Conservation (phyloP, 768 basidiomycete genomes). For the Peribolospora kevripleyi region DNA sequence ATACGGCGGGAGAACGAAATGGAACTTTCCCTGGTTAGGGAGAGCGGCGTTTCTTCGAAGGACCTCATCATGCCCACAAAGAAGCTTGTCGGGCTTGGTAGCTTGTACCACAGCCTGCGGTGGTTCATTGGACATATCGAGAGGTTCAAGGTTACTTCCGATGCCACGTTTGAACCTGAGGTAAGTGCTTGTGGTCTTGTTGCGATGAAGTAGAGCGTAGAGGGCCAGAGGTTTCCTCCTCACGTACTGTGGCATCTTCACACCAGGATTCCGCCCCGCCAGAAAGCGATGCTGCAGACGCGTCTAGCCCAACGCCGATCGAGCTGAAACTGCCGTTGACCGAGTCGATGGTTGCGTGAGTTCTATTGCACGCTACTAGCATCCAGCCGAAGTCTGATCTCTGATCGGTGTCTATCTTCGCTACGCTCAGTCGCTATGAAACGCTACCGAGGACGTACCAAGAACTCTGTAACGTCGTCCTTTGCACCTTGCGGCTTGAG, state of each 20-base stretch:
- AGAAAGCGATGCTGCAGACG: too few species aligned
- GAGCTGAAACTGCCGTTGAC: conserved; percentile 51
- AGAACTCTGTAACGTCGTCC: conserved; percentile 60
- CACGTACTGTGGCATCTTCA: too few species aligned
- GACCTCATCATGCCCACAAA: conserved; percentile 48
- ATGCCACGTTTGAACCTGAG: conserved; percentile 20
- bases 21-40: conserved; percentile 42
- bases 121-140: conserved; percentile 44
- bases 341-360: conserved; percentile 68
- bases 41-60: conserved; percentile 29
- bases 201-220: background rate
- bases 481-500: conserved; percentile 70
- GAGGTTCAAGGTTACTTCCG: conserved; percentile 37
- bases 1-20: conserved; percentile 55
- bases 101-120: conserved; percentile 67
- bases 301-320: conserved; percentile 8
- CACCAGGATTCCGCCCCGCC: too few species aligned
- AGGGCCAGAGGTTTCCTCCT: too few species aligned
- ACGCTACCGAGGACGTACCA: conserved; percentile 73
- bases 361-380: conserved; percentile 8
- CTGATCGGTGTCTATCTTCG: background rate
- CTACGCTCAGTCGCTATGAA: conserved; percentile 49
- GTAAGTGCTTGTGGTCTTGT: background rate
- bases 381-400: too few species aligned
- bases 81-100: conserved; percentile 49